These are phyloP conservation scores for Aegilops speltoides DNA, from an alignment of 176 grass and related monocot genomes.

Conservation along the genomic window DNA sequence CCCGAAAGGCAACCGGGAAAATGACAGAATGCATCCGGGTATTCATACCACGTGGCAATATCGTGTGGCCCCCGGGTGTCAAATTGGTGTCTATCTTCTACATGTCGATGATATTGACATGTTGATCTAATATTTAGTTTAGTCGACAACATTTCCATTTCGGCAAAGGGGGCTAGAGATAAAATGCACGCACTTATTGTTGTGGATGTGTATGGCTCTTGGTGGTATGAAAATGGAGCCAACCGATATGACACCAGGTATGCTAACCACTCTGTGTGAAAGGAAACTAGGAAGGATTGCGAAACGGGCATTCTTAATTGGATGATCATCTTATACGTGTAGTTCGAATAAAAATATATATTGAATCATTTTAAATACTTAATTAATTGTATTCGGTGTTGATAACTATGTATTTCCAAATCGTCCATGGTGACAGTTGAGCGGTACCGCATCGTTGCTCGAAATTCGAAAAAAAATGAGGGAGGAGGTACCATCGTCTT, in stretches of 20 bases:
- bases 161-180: background rate
- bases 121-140: constrained; percentile 8
- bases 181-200: background rate
- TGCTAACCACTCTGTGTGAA: background rate
- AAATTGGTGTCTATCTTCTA: background rate
- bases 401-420: background rate
- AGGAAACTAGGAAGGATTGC: background rate
- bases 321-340: background rate
- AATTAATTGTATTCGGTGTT: background rate
- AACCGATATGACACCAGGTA: background rate
- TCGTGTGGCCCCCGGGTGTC: constrained; percentile 10
- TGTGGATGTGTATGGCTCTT: background rate
- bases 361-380: too few species aligned
- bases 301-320: background rate
- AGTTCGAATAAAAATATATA: too few species aligned
- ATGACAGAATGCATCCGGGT: background rate
- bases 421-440: background rate
- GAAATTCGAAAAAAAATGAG: background rate
- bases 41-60: background rate
- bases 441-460: background rate
- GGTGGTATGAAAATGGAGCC: background rate
- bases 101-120: background rate
- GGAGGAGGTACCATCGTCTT: background rate
- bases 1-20: background rate
- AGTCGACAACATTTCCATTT: background rate